phyloP scores from a whole-genome alignment of 805 yeast species.

The Yamadazyma endophytica region DNA sequence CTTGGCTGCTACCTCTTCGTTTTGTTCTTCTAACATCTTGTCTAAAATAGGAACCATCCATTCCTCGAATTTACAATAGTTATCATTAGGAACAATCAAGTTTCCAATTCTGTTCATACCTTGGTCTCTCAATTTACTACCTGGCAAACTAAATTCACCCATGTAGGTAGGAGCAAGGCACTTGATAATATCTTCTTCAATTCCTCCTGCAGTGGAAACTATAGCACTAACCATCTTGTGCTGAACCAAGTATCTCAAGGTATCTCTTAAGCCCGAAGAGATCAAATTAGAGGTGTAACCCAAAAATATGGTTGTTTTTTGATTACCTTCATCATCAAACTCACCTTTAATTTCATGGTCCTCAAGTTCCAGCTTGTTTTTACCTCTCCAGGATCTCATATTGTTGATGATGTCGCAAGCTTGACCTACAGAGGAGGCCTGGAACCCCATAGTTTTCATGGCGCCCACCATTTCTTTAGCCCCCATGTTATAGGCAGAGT shows the following conservation, averaged over 20 bases:
- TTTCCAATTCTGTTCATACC: constrained; percentile 99
- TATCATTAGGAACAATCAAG: constrained; percentile 93
- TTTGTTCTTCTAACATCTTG: constrained; percentile 84
- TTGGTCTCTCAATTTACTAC: constrained; percentile 78
- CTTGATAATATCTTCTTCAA: constrained; percentile 95
- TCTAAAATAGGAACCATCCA: constrained; percentile 97
- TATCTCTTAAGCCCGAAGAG: constrained; percentile 90
- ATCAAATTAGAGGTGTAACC: constrained; percentile 97
- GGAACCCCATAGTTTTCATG: constrained; percentile 97
- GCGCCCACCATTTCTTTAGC: constrained; percentile 76
- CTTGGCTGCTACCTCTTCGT: constrained; percentile 46
- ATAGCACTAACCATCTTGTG: constrained; percentile 92
- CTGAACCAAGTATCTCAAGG: constrained; percentile 83
- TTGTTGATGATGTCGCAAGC: constrained; percentile 91
- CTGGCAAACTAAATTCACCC: constrained; percentile 85
- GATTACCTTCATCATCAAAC: constrained; percentile 73
- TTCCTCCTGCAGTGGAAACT: constrained; percentile 97
- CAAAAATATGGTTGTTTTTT: constrained; percentile 85
- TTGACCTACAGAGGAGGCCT: constrained; percentile 78
- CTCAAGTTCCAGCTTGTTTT: constrained; percentile 59
- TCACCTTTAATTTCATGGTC: constrained; percentile 68
- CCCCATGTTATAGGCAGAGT: constrained; percentile 67
- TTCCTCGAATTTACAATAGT: constrained; percentile 95
- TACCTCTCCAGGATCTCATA: constrained; percentile 94
- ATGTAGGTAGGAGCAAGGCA: constrained; percentile 94